Evolutionary conservation across 73 alveolate genomes (phyloP).

Genomic region (Diophrys sp.): DNA sequence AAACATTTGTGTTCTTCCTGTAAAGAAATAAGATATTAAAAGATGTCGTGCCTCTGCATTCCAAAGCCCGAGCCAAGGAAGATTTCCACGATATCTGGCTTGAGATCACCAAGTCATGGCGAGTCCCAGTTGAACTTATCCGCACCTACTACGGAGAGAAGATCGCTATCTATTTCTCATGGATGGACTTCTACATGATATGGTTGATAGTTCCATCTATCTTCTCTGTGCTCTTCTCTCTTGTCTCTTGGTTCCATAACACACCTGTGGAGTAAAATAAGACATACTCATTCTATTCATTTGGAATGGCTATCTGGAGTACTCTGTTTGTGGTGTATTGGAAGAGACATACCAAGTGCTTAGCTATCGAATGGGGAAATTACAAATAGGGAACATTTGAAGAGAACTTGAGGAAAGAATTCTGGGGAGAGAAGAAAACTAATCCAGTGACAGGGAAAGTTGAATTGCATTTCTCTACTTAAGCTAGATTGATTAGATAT

Average conservation of each 20-base stretch:
- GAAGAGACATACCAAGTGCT: constrained; percentile 29
- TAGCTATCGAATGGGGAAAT: constrained; percentile 50
- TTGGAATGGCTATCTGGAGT: constrained; percentile 53
- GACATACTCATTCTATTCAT: constrained; percentile 26
- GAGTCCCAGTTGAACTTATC: constrained; percentile 42
- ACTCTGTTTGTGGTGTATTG: constrained; percentile 46
- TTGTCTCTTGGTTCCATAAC: neutral
- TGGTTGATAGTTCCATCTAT: constrained; percentile 55
- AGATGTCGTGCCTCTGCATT: constrained; percentile 49
- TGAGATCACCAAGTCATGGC: constrained; percentile 20
- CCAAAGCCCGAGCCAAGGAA: constrained; percentile 36
- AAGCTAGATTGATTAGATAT: constrained; percentile 38
- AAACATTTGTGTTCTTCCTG: constrained; percentile 34
- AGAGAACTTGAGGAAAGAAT: constrained; percentile 44
- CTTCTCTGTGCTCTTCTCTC: constrained; percentile 4
- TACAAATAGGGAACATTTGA: neutral
- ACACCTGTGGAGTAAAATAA: constrained; percentile 7
- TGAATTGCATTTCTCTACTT: constrained; percentile 37
- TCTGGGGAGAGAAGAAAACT: constrained; percentile 39
- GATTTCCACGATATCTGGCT: constrained; percentile 8
- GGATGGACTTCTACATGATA: constrained; percentile 49
- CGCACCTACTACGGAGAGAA: constrained; percentile 84
- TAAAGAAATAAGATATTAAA: constrained; percentile 19
- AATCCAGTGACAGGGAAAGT: constrained; percentile 51
- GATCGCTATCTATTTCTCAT: constrained; percentile 76